Evolutionary conservation across 495 filamentous ascomycete genomes (phyloP), one percentile per base, ranked within the genome.

Genomic region (Penicillium argentinense): DNA sequence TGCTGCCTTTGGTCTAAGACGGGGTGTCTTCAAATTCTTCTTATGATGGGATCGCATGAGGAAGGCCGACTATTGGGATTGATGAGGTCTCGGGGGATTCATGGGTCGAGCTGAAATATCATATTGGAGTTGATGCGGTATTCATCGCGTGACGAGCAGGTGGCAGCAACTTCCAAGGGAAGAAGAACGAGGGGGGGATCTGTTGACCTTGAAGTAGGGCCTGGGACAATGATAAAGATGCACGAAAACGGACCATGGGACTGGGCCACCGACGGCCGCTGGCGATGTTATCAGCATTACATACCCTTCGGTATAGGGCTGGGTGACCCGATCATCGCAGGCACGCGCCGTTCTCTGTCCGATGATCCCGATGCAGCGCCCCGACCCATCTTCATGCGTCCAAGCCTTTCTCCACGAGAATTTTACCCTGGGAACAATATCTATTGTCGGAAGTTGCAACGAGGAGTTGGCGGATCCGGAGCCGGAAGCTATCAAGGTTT

Each of bases 221-320:
- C 38, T 23, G 17, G 50, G 22, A 44, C 18, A 38, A 43, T 4
- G 49, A 51, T 60, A 38, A 41, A 56, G 53, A 62, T 49, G 62
- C 56, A 66, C 56, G 69, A 60, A 71, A 71, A 65, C 64, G 69
- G 66, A 57, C 59, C 69, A 69, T 65, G 69, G 64, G 69, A 56
- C 54, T 51, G 43, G 54, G 57, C 67, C 64, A 69, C 57, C 56
- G 45, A 49, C 28, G 33, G 39, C 47, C 45, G 52, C 13, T 34
- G 47, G 34, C 26, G 23, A 61, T 62, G 57, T 37, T 57, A 67
- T 69, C 64, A 66, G 55, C 43, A 67, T 69, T 69, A 67, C 62
- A 63, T 63, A 62, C 16, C 7, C 13, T 19, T 11, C 21, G 17
- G 17, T 34, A 22, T 50, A 51, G 36, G 47, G 46, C 45, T 42